Evolutionary conservation across 139 green algal species (phyloP).

Genomic region (Auxenochlorella pyrenoidosa): DNA sequence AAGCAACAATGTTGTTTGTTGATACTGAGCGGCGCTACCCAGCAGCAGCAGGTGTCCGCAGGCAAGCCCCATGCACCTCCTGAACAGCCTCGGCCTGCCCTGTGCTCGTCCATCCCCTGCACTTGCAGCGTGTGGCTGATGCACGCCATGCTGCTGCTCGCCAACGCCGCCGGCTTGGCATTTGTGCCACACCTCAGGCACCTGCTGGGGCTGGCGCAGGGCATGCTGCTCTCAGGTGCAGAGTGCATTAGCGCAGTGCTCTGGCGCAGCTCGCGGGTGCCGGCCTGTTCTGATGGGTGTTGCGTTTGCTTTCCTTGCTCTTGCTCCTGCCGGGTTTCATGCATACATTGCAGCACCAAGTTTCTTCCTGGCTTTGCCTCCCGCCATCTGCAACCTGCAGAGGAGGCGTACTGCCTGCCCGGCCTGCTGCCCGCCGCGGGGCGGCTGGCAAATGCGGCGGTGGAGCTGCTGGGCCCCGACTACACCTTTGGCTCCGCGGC

Average conservation of each 20-base stretch:
- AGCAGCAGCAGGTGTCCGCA: too few relatives aligned
- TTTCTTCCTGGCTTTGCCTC: not conserved
- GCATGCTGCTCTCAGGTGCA: constrained; percentile 15
- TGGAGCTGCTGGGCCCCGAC: constrained; percentile 91
- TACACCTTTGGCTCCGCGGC: constrained; percentile 69
- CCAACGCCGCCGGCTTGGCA: constrained; percentile 75
- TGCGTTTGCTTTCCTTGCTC: not conserved
- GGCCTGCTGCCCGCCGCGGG: constrained; percentile 74
- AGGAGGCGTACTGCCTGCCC: constrained; percentile 51
- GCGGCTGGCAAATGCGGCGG: constrained; percentile 89
- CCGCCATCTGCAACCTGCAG: constrained; percentile 38
- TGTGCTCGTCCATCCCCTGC: not conserved
- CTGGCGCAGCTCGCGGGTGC: not conserved
- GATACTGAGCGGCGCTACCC: too few relatives aligned
- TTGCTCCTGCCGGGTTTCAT: not conserved
- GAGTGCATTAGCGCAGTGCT: not conserved
- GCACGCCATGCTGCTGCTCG: constrained; percentile 82
- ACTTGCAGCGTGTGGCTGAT: constrained; percentile 51
- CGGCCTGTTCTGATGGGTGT: not conserved
- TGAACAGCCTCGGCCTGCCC: not conserved
- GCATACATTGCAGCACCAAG: not conserved
- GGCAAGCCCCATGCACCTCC: too few relatives aligned
- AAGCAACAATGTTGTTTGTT: too few relatives aligned
- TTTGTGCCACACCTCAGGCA: constrained; percentile 75
- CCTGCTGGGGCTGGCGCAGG: constrained; percentile 71